phyloP scores from a whole-genome alignment of 2,329 filamentous ascomycete genomes.

The Claviceps sp. region DNA sequence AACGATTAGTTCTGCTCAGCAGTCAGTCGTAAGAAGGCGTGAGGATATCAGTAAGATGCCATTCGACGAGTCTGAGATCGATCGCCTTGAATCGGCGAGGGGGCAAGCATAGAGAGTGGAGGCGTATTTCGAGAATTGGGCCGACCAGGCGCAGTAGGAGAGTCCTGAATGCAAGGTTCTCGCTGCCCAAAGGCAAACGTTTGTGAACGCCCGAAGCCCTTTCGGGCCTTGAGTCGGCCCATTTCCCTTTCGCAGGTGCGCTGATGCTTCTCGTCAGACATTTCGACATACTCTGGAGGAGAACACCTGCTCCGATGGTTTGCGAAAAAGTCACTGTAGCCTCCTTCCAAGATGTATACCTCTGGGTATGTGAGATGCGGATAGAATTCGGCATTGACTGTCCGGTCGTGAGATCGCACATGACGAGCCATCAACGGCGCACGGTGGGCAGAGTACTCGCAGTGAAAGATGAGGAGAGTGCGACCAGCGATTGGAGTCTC shows the following conservation, averaged over 20 bases:
- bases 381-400: constrained; percentile 73
- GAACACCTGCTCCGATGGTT: constrained; percentile 71
- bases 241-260: constrained; percentile 89
- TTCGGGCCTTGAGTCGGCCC: constrained; percentile 80
- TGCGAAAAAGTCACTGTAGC: constrained; percentile 86
- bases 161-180: constrained; percentile 39
- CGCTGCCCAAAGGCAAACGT: constrained; percentile 91
- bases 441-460: constrained; percentile 94
- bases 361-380: constrained; percentile 89
- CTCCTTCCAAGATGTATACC: constrained; percentile 91
- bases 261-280: constrained; percentile 85
- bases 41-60: constrained; percentile 43
- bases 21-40: constrained; percentile 12
- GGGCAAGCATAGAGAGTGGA: constrained; percentile 29
- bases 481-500: constrained; percentile 49
- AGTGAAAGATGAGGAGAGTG: constrained; percentile 85
- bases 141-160: constrained; percentile 42
- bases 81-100: constrained; percentile 32
- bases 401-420: constrained; percentile 78
- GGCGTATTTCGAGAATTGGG: constrained; percentile 23
- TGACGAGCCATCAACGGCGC: constrained; percentile 94
- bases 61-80: constrained; percentile 45
- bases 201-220: constrained; percentile 74
- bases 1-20: constrained; percentile 13
- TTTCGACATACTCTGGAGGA: constrained; percentile 92